phyloP scores from a whole-genome alignment of 768 basidiomycete genomes.

The Phallus indusiatus region DNA sequence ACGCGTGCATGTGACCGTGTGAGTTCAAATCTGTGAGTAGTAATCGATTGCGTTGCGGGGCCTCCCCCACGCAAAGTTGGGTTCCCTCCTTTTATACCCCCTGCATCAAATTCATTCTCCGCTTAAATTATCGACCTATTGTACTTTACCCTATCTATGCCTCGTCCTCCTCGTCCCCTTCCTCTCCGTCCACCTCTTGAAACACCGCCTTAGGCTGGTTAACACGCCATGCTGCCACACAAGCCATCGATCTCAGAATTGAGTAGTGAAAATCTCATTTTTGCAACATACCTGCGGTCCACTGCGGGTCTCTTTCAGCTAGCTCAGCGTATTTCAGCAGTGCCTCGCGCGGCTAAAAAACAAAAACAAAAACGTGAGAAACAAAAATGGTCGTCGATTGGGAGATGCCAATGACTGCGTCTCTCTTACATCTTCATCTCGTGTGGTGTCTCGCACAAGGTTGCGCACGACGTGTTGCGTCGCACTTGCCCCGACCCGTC shows the following conservation, averaged over 20 bases:
- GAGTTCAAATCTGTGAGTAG: slow-evolving; percentile 44
- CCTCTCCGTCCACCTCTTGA: slow-evolving; percentile 45
- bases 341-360: slow-evolving; percentile 84
- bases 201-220: slow-evolving; percentile 88
- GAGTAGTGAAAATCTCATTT: background rate
- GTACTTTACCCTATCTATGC: slow-evolving; percentile 17
- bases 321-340: slow-evolving; percentile 83
- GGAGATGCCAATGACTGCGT: slow-evolving; percentile 15
- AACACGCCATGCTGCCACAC: slow-evolving; percentile 61
- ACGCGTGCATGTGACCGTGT: slow-evolving; percentile 11
- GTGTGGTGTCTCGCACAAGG: slow-evolving; percentile 80
- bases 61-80: slow-evolving; percentile 1
- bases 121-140: slow-evolving; percentile 14
- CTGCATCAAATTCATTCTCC: slow-evolving; percentile 36
- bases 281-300: slow-evolving; percentile 65
- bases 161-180: slow-evolving; percentile 48
- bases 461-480: slow-evolving; percentile 96
- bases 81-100: slow-evolving; percentile 8
- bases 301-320: slow-evolving; percentile 71
- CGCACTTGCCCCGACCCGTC: slow-evolving; percentile 91
- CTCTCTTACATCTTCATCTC: slow-evolving; percentile 88
- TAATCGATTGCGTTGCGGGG: slow-evolving; percentile 12
- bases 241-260: background rate
- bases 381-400: too few species aligned
- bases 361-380: slow-evolving; percentile 14